Conservation (phyloP, 441 rosid genomes). For the Sinapis alba region DNA sequence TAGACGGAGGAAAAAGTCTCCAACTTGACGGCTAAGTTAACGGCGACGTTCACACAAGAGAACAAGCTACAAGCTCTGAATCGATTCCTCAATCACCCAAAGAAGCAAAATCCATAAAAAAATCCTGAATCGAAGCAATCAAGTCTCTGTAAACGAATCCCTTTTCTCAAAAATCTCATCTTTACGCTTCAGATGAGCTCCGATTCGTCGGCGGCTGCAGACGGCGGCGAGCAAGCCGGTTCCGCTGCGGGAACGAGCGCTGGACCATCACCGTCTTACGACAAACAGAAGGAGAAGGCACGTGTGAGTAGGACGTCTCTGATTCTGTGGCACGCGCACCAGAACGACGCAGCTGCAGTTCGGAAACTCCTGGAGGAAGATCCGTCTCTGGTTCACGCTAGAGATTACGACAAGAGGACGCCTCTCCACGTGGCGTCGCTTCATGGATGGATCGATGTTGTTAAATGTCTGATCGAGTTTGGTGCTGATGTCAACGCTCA, state of each 20-base stretch:
- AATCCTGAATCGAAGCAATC: neutral
- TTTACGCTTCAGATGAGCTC: slow-evolving; percentile 37
- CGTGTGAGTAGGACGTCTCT: slow-evolving; percentile 95
- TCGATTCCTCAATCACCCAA: slow-evolving; percentile 31
- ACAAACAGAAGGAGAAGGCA: slow-evolving; percentile 95
- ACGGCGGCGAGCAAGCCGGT: slow-evolving; percentile 38
- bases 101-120: slow-evolving; percentile 12
- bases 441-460: slow-evolving; percentile 94
- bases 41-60: slow-evolving; percentile 27
- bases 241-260: slow-evolving; percentile 31
- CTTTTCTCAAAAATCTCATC: neutral
- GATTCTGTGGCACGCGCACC: slow-evolving; percentile 99
- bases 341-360: slow-evolving; percentile 86
- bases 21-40: slow-evolving; percentile 40
- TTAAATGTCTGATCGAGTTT: slow-evolving; percentile 73
- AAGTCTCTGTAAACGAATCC: slow-evolving; percentile 9
- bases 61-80: slow-evolving; percentile 2
- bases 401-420: slow-evolving; percentile 92
- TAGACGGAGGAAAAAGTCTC: slow-evolving; percentile 38
- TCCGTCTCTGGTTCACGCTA: slow-evolving; percentile 77
- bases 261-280: slow-evolving; percentile 40
- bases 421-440: slow-evolving; percentile 97
- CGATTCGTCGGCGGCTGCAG: slow-evolving; percentile 47
- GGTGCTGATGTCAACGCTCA: slow-evolving; percentile 99
- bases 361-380: slow-evolving; percentile 94